Conservation (phyloP, 2,329 filamentous ascomycete genomes). For the Colletotrichum lentis region DNA sequence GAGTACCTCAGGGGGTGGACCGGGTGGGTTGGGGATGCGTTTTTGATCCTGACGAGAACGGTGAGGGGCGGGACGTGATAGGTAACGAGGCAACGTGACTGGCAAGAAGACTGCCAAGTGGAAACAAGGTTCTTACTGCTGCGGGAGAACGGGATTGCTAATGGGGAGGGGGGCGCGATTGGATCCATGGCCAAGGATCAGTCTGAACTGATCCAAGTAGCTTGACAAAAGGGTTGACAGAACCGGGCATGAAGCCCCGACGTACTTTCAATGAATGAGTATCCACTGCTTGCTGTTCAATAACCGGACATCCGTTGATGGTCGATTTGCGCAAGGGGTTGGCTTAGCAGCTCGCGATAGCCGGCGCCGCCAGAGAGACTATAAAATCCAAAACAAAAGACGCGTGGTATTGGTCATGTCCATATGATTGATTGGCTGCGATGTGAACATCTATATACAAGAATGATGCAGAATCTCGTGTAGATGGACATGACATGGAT, state of each 20-base stretch:
- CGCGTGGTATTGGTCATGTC: too few species aligned
- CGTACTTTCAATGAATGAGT: neutral
- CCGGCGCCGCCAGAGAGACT: too few species aligned
- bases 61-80: neutral
- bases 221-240: neutral
- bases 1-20: constrained; percentile 61
- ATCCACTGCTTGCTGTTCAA: neutral
- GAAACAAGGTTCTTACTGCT: neutral
- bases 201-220: neutral
- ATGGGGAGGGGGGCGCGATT: neutral
- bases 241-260: neutral
- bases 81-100: neutral
- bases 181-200: neutral
- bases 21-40: constrained; percentile 51
- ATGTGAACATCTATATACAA: too few species aligned
- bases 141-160: neutral
- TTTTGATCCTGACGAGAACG: constrained; percentile 10
- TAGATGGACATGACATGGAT: too few species aligned
- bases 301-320: neutral
- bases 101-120: neutral
- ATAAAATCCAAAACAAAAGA: too few species aligned
- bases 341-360: neutral
- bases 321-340: too few species aligned
- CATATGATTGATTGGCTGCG: too few species aligned
- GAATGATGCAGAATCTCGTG: too few species aligned